Percentiles rank a stretch among this genome's conserved stretches.
Conservation (phyloP, 345 rosid species). For the Angophora floribunda region DNA sequence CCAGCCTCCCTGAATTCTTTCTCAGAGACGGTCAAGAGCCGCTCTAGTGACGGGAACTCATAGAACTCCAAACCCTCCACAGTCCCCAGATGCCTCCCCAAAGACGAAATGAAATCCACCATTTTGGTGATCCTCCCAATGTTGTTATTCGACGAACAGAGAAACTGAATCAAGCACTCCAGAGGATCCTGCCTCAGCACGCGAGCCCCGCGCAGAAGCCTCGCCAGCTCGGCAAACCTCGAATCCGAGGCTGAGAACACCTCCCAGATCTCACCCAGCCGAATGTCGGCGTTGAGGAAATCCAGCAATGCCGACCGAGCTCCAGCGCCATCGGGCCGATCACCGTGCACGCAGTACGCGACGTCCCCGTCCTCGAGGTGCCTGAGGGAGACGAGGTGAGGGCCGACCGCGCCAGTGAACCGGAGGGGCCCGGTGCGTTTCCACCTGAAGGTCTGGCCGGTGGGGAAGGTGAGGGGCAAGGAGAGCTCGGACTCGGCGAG, state of each 20-base stretch:
- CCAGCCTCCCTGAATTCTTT: conserved; percentile 66
- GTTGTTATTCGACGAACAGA: conserved; percentile 91
- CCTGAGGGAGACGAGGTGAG: conserved; percentile 65
- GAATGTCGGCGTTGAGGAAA: conserved; percentile 56
- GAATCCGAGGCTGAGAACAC: conserved; percentile 55
- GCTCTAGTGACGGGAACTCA: conserved; percentile 75
- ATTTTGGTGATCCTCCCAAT: conserved; percentile 82
- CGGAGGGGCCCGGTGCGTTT: conserved; percentile 64
- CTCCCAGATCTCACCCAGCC: conserved; percentile 48
- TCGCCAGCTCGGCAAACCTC: conserved; percentile 60
- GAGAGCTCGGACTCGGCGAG: conserved; percentile 57
- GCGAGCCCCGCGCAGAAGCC: conserved; percentile 61
- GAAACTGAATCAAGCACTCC: conserved; percentile 83
- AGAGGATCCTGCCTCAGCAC: conserved; percentile 89
- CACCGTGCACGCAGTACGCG: conserved; percentile 37
- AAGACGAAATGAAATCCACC: conserved; percentile 68
- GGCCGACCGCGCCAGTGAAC: conserved; percentile 66
- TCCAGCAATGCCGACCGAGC: conserved; percentile 60
- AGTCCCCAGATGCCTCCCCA: conserved; percentile 53
- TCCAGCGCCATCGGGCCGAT: conserved; percentile 24
- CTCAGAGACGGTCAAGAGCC: conserved; percentile 55
- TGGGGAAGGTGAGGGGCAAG: conserved; percentile 79
- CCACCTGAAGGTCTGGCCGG: conserved; percentile 98
- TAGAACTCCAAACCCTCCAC: conserved; percentile 67
- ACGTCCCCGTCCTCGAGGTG: conserved; percentile 49